Evolutionary conservation across 2,329 filamentous ascomycete genomes (phyloP).

Genomic region (Penicillium sp.): DNA sequence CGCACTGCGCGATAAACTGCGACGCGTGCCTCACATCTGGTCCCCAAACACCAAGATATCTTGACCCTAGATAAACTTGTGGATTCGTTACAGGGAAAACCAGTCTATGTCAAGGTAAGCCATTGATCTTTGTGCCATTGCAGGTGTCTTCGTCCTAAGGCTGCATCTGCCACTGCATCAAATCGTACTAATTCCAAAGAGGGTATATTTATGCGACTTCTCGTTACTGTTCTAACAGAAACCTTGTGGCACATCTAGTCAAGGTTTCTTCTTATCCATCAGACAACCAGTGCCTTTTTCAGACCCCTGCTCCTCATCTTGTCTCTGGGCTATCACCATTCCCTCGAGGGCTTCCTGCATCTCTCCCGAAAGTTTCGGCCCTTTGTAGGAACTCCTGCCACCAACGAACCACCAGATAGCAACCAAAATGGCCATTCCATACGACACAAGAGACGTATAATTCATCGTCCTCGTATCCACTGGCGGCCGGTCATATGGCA

Average conservation of each 20-base stretch:
- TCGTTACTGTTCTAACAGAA: too few relatives aligned
- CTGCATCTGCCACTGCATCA: background rate
- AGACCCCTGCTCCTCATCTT: background rate
- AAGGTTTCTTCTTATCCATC: background rate
- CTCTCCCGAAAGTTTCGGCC: slow-evolving; percentile 4
- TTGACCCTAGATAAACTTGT: too few relatives aligned
- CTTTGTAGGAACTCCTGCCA: slow-evolving; percentile 5
- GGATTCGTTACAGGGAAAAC: too few relatives aligned
- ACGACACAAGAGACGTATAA: slow-evolving; percentile 9
- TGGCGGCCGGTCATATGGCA: slow-evolving; percentile 6
- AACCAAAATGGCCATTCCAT: slow-evolving; percentile 10
- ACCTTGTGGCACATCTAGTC: background rate
- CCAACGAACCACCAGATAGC: slow-evolving; percentile 11
- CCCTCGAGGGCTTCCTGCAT: slow-evolving; percentile 6
- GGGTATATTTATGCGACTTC: background rate
- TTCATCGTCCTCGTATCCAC: slow-evolving; percentile 5
- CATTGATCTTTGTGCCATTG: background rate
- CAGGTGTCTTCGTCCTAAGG: background rate
- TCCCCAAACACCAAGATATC: too few relatives aligned
- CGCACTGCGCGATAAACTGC: too few relatives aligned
- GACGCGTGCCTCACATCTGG: too few relatives aligned
- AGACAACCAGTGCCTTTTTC: background rate
- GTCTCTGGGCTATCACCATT: background rate
- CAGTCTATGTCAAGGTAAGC: background rate
- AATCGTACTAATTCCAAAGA: background rate